Evolutionary conservation across 2,329 filamentous ascomycete genomes (phyloP), one percentile per base, ranked within the genome.

Genomic region (Berkeleyomyces rouxiae): DNA sequence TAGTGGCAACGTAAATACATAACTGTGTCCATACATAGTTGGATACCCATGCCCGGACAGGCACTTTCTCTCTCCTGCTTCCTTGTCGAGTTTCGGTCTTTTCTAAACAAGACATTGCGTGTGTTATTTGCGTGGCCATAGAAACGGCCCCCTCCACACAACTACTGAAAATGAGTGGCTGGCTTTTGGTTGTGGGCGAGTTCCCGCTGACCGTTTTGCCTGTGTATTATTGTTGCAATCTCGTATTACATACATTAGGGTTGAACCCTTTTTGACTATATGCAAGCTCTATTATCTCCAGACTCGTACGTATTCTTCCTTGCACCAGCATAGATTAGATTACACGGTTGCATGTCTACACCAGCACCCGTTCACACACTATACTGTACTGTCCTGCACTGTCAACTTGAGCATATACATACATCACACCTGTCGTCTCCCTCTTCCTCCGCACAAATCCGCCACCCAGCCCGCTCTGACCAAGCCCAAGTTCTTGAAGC

Each of bases 381-480:
- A 23, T 23, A 23, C 23, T 13, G 31, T n/a, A 7, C 9, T 43
- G 42, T 43, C 42, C 9, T 43, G 6, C 42, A 43, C 42, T 43
- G 42, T 11, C 11, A 4, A n/a, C 31, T 23, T 23, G 2, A 23
- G 23, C n/a, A 36, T 36, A 11, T 53, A 23, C 7, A 10, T 36
- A 55, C 33, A 55, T 11, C 39, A 16, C 51, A 55, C 7, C 33
- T 55, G 51, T 51, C 11, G 5, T 51, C 47, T 51, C 31, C 51
- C 36, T 55, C 13, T n/a, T 46, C 23, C 36, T 46, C 43, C 43
- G 7, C 43, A 46, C 11, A 46, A 46, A 46, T n/a, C 43, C 43
- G 51, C 51, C 51, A 55, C 51, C 51, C 51, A 55, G 46, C 44
- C 51, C 51, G 51, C 51, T 55, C 51, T 55, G 51, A 55, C 51